phyloP scores from a whole-genome alignment of 352 stramenopile species.

The Globisporangium echinulatum region DNA sequence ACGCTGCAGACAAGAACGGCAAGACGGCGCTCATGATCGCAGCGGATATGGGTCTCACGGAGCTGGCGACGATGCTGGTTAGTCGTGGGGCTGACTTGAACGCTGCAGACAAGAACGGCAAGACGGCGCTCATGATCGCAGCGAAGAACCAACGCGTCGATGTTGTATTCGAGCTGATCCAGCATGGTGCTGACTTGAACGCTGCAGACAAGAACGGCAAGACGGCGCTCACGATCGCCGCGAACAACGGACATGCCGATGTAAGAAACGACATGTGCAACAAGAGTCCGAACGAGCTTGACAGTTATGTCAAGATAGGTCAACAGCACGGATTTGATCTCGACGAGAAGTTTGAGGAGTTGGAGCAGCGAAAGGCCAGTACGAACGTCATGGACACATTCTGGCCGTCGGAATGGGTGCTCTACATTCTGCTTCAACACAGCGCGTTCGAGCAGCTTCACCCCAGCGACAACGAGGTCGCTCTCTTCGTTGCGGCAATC shows the following conservation, averaged over 20 bases:
- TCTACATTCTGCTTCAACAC: background rate
- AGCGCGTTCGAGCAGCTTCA: background rate
- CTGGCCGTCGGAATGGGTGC: background rate
- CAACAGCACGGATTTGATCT: too few species aligned
- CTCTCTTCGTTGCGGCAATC: background rate
- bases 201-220: background rate
- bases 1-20: background rate
- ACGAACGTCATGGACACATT: background rate
- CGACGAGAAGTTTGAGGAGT: too few species aligned
- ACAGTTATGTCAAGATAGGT: too few species aligned
- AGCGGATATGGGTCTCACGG: too few species aligned
- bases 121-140: background rate
- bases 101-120: background rate
- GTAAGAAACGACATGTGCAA: background rate
- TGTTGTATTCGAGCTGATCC: background rate
- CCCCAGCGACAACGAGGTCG: background rate
- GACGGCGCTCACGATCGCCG: background rate
- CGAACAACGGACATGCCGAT: background rate
- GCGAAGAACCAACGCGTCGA: background rate
- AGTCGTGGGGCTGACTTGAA: background rate
- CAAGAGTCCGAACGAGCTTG: too few species aligned
- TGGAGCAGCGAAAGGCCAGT: too few species aligned
- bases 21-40: background rate
- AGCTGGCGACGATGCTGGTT: too few species aligned
- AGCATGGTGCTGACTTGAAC: background rate